Evolutionary conservation across 176 grass and related monocot genomes (phyloP).

Genomic region (Musa beccarii): DNA sequence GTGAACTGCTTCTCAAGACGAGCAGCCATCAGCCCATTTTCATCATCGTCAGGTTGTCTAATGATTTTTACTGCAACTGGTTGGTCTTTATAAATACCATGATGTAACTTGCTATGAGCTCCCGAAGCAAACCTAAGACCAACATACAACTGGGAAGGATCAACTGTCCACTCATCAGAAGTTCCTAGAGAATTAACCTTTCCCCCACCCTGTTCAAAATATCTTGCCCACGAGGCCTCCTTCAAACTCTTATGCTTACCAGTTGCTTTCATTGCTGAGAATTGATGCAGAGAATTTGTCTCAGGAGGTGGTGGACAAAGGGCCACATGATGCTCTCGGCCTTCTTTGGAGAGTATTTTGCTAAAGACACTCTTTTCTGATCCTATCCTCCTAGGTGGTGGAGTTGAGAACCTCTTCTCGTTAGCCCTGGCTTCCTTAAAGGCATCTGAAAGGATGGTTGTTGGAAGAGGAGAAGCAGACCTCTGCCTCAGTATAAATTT

Average conservation of each 20-base stretch:
- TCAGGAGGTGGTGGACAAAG: background rate
- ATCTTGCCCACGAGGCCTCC: constrained; percentile 42
- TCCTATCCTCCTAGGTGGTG: constrained; percentile 51
- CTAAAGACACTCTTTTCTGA: constrained; percentile 54
- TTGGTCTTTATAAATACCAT: constrained; percentile 68
- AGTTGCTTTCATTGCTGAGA: constrained; percentile 2
- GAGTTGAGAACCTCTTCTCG: constrained; percentile 73
- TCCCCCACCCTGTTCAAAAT: constrained; percentile 24
- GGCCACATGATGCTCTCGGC: background rate
- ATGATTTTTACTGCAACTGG: constrained; percentile 89
- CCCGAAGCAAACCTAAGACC: constrained; percentile 75
- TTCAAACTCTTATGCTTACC: constrained; percentile 28
- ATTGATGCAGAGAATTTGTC: background rate
- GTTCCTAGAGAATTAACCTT: constrained; percentile 51
- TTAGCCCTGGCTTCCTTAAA: constrained; percentile 73
- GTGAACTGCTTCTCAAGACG: constrained; percentile 78
- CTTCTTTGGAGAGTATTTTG: constrained; percentile 34
- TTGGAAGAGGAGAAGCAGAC: constrained; percentile 51
- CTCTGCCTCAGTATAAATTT: constrained; percentile 34
- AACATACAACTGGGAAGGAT: constrained; percentile 64
- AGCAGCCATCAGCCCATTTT: constrained; percentile 54
- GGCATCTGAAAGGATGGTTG: constrained; percentile 45
- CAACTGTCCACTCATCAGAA: constrained; percentile 53
- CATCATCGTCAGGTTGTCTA: constrained; percentile 70
- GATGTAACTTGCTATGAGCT: constrained; percentile 71